Base-by-base conservation (phyloP, 1,284 basidiomycete genomes). In the Cryptococcus amylolentus region DNA sequence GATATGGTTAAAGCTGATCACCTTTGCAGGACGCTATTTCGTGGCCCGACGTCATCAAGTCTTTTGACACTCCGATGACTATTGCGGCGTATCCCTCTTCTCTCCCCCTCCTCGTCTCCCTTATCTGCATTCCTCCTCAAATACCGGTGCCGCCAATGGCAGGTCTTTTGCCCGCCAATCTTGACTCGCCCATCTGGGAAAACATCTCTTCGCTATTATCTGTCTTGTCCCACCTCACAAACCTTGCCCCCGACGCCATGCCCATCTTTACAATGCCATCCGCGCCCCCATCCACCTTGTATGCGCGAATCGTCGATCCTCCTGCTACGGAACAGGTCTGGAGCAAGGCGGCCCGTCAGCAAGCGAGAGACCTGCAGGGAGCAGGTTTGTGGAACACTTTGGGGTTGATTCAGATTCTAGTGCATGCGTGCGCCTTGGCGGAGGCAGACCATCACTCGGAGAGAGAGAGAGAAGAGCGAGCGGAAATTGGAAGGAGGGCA, bases 331-430 rank as follows among this genome's bases (percentile, higher is more conserved):
- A 73, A 23, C 53, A 54, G 10, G 55, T 56, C 10, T 66, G 67
- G 61, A 67, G 64, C 62, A 71, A 70, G 56, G 54, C 56, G 9
- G 69, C 13, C 80, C 91, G 54, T 86, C 91, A 16, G 84, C 88
- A 44, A 87, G 71, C 72, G 6, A 67, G 61, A 49, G 73, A 90
- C 63, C 89, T 95, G 20, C 90, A 95, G 71, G 86, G 85, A 2
- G 89, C 73, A 12, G 71, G 90, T 64, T 87, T 91, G 0, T 98
- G 94, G 93, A 98, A 98, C 74, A 91, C 90, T 10, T 79, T 94
- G 16, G 93, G 96, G 64, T 79, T 98, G 38, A 89, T 96, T 61
- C 87, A 92, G 72, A 88, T 94, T n/a, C 80, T 95, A 3, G 86
- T 93, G 8, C 57, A 64, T 37, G 72, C 70, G 4, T 68, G 66